Conservation (phyloP, 23 red algal species). For the Gracilaria caudata region DNA sequence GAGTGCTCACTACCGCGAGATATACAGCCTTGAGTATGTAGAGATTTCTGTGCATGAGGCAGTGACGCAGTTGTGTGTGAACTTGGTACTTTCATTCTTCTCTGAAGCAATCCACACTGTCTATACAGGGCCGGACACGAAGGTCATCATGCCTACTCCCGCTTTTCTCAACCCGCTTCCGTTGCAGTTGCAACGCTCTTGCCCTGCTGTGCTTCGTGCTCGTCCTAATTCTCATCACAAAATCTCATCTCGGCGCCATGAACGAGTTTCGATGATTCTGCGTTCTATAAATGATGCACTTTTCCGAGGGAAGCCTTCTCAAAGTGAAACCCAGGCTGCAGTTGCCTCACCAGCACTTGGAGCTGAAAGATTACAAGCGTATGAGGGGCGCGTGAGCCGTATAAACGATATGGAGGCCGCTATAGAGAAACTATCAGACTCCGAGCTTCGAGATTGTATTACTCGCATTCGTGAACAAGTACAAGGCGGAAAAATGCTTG, state of each 20-base stretch:
- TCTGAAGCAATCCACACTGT: too few species aligned
- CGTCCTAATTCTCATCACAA: background rate
- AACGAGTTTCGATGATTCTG: conserved; percentile 23
- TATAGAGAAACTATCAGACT: conserved; percentile 56
- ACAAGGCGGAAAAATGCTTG: conserved; percentile 31
- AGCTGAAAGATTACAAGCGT: conserved; percentile 19
- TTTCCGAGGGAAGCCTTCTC: conserved; percentile 19
- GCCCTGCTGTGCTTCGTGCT: background rate
- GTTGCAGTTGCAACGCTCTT: background rate
- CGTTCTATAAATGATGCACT: conserved; percentile 30
- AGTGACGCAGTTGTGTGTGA: too few species aligned
- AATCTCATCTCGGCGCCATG: background rate
- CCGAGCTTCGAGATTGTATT: conserved; percentile 27
- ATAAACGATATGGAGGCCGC: conserved; percentile 84
- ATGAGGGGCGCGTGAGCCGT: conserved; percentile 31
- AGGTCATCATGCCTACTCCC: background rate
- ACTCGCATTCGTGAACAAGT: conserved; percentile 44
- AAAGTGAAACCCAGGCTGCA: background rate
- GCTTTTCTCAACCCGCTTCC: background rate
- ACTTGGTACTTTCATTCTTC: too few species aligned
- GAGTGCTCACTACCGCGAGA: too few species aligned
- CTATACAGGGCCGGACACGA: too few species aligned
- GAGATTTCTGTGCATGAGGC: too few species aligned
- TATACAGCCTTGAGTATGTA: too few species aligned
- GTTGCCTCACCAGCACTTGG: background rate